A percentile compares a stretch with the other conserved stretches of the same genome.
Evolutionary conservation across 805 yeast species (phyloP).

Genomic region (Blastobotrys americana): DNA sequence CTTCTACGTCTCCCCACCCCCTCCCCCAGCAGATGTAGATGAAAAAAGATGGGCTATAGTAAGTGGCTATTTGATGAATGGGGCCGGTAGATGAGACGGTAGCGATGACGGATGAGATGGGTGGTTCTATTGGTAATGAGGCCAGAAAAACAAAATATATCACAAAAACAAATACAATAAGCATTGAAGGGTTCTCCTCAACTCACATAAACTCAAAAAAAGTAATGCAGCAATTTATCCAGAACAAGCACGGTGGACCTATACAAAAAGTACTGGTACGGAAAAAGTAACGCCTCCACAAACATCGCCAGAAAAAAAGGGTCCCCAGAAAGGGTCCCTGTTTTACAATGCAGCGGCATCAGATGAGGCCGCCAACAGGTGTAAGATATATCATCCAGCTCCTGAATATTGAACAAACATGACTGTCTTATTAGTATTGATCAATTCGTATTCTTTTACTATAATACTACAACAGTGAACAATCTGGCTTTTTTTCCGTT

Average conservation of each 20-base stretch:
- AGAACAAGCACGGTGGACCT: neutral
- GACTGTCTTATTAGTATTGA: neutral
- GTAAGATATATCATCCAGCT: neutral
- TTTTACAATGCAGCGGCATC: neutral
- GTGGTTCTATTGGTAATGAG: too few species aligned
- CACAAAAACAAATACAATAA: too few species aligned
- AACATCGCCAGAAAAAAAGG: neutral
- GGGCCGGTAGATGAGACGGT: too few species aligned
- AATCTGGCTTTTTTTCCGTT: neutral
- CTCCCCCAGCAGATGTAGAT: too few species aligned
- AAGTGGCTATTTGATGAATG: too few species aligned
- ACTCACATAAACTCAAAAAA: too few species aligned
- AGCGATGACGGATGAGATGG: too few species aligned
- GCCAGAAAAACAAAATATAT: too few species aligned
- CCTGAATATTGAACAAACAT: neutral
- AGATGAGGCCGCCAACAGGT: neutral
- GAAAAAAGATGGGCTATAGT: too few species aligned
- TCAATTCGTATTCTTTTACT: neutral
- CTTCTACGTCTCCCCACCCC: too few species aligned
- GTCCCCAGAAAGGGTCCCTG: neutral
- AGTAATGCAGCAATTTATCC: neutral
- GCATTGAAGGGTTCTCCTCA: too few species aligned
- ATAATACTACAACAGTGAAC: neutral
- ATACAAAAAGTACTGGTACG: neutral
- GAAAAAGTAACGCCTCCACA: neutral